phyloP scores from a whole-genome alignment of 148 eudicot genomes.

The Fallopia convolvulus region DNA sequence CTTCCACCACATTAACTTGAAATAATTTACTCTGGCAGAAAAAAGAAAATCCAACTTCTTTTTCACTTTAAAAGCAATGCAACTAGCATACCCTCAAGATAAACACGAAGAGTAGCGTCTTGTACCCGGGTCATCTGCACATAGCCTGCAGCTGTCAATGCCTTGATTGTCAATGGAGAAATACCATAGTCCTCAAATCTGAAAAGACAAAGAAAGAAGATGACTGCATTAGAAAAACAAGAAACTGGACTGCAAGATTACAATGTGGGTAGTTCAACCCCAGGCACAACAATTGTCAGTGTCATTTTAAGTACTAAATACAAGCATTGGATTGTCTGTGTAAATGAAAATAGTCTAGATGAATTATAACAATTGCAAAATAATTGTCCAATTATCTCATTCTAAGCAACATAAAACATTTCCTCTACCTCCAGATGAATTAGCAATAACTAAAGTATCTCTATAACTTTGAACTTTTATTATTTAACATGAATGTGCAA shows the following conservation, averaged over 20 bases:
- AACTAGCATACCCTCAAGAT: slow-evolving; percentile 57
- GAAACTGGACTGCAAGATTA: background rate
- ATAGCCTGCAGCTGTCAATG: slow-evolving; percentile 77
- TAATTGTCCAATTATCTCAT: background rate
- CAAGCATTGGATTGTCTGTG: background rate
- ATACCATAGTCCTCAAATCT: slow-evolving; percentile 87
- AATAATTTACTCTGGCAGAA: too few species aligned
- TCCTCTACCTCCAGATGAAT: background rate
- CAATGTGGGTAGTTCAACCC: background rate
- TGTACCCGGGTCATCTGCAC: slow-evolving; percentile 81
- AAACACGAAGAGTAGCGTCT: slow-evolving; percentile 64
- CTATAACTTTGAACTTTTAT: background rate
- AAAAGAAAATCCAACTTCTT: background rate
- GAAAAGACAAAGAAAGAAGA: slow-evolving; percentile 15
- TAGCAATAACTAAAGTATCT: background rate
- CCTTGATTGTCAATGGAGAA: slow-evolving; percentile 69
- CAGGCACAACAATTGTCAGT: background rate
- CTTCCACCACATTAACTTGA: background rate
- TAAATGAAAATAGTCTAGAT: too few species aligned
- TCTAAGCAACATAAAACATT: background rate
- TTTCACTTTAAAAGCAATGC: background rate
- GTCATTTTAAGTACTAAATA: background rate
- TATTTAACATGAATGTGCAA: background rate
- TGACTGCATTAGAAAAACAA: background rate
- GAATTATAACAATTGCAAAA: background rate